phyloP scores from a whole-genome alignment of 139 green algal species.

The Gonium pectorale region DNA sequence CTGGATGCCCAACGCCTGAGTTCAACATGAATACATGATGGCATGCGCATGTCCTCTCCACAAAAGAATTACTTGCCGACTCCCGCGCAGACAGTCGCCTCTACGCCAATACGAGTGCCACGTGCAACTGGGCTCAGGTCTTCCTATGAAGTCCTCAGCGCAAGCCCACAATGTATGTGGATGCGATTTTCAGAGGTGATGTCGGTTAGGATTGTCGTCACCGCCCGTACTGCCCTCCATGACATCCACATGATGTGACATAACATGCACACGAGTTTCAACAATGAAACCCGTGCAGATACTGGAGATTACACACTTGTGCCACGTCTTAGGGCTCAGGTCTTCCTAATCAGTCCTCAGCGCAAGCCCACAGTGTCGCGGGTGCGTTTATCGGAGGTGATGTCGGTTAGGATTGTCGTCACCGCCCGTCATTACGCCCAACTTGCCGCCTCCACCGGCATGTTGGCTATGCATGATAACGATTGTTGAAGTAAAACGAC shows the following conservation, averaged over 20 bases:
- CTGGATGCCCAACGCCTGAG: too few relatives aligned
- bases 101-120: too few relatives aligned
- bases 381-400: neutral
- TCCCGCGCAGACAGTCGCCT: too few relatives aligned
- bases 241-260: neutral
- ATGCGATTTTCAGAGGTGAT: conserved; percentile 5
- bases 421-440: conserved; percentile 16
- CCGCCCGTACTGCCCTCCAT: neutral
- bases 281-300: too few relatives aligned
- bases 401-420: conserved; percentile 22
- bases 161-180: neutral
- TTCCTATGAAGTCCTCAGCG: conserved; percentile 42
- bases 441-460: too few relatives aligned
- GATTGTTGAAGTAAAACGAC: too few relatives aligned
- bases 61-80: too few relatives aligned
- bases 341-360: conserved; percentile 32
- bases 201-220: neutral
- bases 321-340: conserved; percentile 20
- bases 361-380: neutral
- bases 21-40: too few relatives aligned
- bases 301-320: too few relatives aligned
- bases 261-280: neutral
- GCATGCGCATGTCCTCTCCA: too few relatives aligned
- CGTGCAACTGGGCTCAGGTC: conserved; percentile 43
- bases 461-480: too few relatives aligned